These are phyloP conservation scores for Calonectria pteridis DNA, from an alignment of 2,329 filamentous ascomycete genomes.

Conservation along the genomic window DNA sequence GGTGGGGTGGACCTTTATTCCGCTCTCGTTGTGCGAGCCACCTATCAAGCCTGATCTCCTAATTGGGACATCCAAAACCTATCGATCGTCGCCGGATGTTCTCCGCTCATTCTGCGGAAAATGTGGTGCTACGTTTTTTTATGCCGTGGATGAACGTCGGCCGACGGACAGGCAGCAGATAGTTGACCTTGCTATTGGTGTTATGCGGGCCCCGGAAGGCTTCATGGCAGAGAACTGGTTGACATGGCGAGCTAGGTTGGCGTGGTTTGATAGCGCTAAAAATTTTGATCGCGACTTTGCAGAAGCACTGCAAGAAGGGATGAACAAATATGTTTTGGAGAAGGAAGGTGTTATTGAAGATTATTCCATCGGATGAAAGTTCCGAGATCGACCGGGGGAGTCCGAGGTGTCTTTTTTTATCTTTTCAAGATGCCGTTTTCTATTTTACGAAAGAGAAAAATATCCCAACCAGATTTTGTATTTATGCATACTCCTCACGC, in stretches of 20 bases:
- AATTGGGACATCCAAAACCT: conserved; percentile 60
- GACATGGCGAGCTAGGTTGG: conserved; percentile 57
- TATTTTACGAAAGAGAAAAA: background rate
- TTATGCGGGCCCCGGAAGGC: conserved; percentile 60
- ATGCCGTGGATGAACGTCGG: conserved; percentile 42
- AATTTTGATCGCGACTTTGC: conserved; percentile 53
- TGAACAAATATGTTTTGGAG: conserved; percentile 52
- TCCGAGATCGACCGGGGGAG: conserved; percentile 34
- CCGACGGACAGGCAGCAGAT: conserved; percentile 49
- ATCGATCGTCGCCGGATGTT: conserved; percentile 53
- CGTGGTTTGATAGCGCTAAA: conserved; percentile 50
- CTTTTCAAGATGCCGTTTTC: background rate
- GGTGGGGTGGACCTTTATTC: conserved; percentile 58
- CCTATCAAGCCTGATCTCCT: conserved; percentile 51
- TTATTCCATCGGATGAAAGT: conserved; percentile 43
- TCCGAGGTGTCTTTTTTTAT: conserved; percentile 20
- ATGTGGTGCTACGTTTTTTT: conserved; percentile 61
- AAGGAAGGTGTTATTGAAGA: conserved; percentile 50
- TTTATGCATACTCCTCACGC: background rate
- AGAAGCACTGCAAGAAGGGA: conserved; percentile 52
- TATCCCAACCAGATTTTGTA: too few species aligned
- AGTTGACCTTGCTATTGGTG: conserved; percentile 57
- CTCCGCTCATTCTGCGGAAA: conserved; percentile 58
- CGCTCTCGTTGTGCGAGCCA: conserved; percentile 52
- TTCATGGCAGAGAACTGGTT: conserved; percentile 60